phyloP scores from a whole-genome alignment of 2,329 filamentous ascomycete genomes.

The Ophiostoma sp. region DNA sequence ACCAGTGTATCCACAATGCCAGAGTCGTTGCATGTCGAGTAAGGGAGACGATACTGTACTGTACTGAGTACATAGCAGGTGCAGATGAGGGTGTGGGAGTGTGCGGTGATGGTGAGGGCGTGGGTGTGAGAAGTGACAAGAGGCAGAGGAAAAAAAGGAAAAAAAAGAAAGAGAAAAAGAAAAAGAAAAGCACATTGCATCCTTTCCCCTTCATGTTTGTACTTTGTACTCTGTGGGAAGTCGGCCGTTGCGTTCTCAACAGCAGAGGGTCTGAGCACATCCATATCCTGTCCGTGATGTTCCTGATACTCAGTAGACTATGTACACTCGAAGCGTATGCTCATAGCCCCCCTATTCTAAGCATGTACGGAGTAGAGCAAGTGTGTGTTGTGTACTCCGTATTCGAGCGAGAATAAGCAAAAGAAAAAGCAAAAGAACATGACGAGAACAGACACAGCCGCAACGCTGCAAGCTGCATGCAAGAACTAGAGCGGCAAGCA shows the following conservation, averaged over 20 bases:
- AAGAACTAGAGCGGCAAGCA: neutral
- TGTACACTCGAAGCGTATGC: neutral
- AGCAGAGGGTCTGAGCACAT: neutral
- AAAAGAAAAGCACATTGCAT: neutral
- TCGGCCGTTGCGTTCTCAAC: neutral
- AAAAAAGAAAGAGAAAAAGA: neutral
- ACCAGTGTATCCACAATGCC: constrained; percentile 4
- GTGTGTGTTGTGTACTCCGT: too few relatives aligned
- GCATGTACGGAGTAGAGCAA: too few relatives aligned
- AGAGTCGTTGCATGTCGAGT: neutral
- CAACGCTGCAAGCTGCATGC: neutral
- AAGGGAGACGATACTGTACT: neutral
- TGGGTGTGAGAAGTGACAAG: neutral
- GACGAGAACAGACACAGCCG: neutral
- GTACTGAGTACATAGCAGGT: neutral
- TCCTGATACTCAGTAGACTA: too few relatives aligned
- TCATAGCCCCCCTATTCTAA: neutral
- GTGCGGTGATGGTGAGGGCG: neutral
- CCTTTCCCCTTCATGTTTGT: neutral
- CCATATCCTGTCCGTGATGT: too few relatives aligned
- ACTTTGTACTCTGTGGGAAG: neutral
- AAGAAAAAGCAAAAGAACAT: neutral
- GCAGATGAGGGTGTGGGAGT: neutral
- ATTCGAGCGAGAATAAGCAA: neutral
- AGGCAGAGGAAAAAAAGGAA: neutral